Evolutionary conservation across 805 yeast species (phyloP).

Genomic region (Candida nonsorbophila): DNA sequence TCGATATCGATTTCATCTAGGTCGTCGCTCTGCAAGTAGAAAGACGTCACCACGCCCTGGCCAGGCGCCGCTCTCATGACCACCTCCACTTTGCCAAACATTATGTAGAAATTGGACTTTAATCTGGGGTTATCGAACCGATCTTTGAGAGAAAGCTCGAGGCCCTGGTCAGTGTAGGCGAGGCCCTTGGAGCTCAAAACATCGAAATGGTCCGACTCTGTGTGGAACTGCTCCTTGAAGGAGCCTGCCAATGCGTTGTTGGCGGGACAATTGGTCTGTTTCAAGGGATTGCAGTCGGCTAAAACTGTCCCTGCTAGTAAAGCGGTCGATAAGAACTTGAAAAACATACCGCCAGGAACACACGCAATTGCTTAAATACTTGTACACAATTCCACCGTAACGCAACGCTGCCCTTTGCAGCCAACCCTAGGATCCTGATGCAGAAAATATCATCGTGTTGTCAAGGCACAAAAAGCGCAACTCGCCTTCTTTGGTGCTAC

Average conservation of each 20-base stretch:
- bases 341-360: too few species aligned
- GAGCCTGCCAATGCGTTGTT: constrained; percentile 24
- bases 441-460: too few species aligned
- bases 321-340: background rate
- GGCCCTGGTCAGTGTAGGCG: constrained; percentile 50
- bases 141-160: constrained; percentile 51
- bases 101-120: constrained; percentile 72
- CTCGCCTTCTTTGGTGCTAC: too few species aligned
- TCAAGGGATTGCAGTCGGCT: constrained; percentile 27
- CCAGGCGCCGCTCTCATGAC: constrained; percentile 71
- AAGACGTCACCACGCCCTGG: constrained; percentile 72
- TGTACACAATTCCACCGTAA: too few species aligned
- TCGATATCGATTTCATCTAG: constrained; percentile 87
- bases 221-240: constrained; percentile 21
- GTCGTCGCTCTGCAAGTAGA: constrained; percentile 77
- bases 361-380: too few species aligned
- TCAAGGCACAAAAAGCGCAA: too few species aligned
- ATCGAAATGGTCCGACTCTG: constrained; percentile 15
- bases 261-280: constrained; percentile 17
- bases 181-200: constrained; percentile 17
- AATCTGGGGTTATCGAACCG: constrained; percentile 76
- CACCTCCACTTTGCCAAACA: constrained; percentile 84
- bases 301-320: background rate
- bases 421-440: too few species aligned
- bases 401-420: too few species aligned